Conservation (phyloP, 176 grass and related monocot genomes). For the Avena eriantha region DNA sequence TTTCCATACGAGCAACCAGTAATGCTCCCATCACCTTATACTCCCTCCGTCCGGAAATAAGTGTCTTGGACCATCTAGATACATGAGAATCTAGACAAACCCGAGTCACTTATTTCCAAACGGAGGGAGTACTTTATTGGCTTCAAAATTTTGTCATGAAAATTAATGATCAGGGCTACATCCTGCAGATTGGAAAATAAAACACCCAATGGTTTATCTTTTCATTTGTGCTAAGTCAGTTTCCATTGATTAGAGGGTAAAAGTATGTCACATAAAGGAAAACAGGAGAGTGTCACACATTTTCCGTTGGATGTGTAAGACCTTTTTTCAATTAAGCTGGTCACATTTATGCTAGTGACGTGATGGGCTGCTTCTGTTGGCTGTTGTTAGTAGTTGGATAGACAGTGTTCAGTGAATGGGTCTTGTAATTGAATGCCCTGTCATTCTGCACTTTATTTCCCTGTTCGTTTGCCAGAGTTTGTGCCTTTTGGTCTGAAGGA, state of each 20-base stretch:
- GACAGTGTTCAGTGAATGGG: neutral
- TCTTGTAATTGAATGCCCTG: neutral
- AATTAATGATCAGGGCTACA: neutral
- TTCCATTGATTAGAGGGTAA: neutral
- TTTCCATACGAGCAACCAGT: neutral
- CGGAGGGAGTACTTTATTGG: neutral
- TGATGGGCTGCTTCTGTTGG: constrained; percentile 11
- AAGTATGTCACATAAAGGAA: neutral
- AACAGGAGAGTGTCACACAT: neutral
- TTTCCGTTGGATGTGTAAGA: neutral
- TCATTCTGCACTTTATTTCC: constrained; percentile 6
- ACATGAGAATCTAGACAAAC: too few relatives aligned
- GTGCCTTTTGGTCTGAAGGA: constrained; percentile 15
- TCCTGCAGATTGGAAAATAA: neutral
- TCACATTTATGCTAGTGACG: neutral
- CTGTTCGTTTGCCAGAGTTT: constrained; percentile 15
- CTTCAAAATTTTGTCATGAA: neutral
- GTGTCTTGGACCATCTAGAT: too few relatives aligned
- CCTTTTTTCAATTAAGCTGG: neutral
- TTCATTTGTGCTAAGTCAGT: neutral
- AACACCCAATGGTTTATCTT: constrained; percentile 8
- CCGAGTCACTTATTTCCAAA: too few relatives aligned
- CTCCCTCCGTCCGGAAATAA: too few relatives aligned
- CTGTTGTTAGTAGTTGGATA: constrained; percentile 16
- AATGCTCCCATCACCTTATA: neutral